phyloP scores from a whole-genome alignment of 192 early-diverging fungal genomes.

The Polychytrium aggregatum region DNA sequence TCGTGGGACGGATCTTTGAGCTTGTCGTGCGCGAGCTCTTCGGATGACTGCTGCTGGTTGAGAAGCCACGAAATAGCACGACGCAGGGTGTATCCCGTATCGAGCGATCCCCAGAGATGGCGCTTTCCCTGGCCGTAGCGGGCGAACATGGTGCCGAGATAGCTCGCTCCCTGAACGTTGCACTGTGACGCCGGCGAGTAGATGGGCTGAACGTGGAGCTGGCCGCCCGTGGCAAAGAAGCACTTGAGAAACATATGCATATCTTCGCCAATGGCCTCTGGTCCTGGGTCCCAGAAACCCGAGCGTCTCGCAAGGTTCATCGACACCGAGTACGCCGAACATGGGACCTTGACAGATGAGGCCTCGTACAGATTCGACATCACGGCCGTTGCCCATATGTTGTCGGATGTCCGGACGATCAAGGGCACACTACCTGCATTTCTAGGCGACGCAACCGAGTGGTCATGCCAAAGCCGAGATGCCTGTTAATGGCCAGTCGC shows the following conservation, averaged over 20 bases:
- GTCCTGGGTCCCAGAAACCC: constrained; percentile 49
- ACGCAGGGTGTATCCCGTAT: constrained; percentile 49
- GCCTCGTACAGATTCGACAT: constrained; percentile 42
- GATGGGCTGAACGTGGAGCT: constrained; percentile 36
- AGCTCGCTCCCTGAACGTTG: constrained; percentile 31
- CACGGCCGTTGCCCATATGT: constrained; percentile 45
- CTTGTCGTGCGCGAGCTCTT: too few relatives aligned
- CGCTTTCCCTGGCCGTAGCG: constrained; percentile 60
- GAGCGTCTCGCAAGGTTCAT: constrained; percentile 45
- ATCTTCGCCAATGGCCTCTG: constrained; percentile 51
- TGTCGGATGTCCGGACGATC: constrained; percentile 49
- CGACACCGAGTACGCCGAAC: constrained; percentile 50
- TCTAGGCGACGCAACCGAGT: too few relatives aligned
- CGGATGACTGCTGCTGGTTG: too few relatives aligned
- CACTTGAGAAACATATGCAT: constrained; percentile 55
- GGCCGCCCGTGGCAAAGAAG: constrained; percentile 44
- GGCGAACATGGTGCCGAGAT: constrained; percentile 38
- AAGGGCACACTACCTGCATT: constrained; percentile 46
- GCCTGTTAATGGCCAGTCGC: too few relatives aligned
- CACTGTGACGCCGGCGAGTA: constrained; percentile 41
- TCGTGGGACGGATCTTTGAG: too few relatives aligned
- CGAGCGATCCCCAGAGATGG: constrained; percentile 61
- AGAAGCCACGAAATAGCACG: constrained; percentile 15
- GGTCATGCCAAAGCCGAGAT: too few relatives aligned
- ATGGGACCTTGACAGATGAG: constrained; percentile 37